Evolutionary conservation across 1,139 yeast species (phyloP).

Genomic region (Kurtzmaniella quercitrusa): DNA sequence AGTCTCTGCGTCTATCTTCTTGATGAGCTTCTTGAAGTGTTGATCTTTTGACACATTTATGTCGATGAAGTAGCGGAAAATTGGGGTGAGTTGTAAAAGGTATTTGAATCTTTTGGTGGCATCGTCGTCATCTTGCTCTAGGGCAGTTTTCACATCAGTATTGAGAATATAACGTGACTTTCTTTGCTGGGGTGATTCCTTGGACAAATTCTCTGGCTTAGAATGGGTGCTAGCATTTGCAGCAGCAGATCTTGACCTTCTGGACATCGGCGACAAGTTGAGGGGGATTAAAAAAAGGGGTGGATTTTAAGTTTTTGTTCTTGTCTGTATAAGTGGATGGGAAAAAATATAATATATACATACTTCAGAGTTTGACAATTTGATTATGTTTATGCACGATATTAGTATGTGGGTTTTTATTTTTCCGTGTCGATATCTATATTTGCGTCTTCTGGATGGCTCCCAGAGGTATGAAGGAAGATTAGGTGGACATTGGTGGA

Average conservation of each 20-base stretch:
- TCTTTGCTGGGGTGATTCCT: slow-evolving; percentile 22
- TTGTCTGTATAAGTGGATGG: not conserved
- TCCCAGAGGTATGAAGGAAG: too few species aligned
- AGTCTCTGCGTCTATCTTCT: slow-evolving; percentile 32
- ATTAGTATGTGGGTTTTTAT: not conserved
- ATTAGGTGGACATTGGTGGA: too few species aligned
- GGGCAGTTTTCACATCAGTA: slow-evolving; percentile 51
- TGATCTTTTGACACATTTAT: slow-evolving; percentile 64
- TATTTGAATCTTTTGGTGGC: slow-evolving; percentile 63
- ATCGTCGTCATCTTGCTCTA: slow-evolving; percentile 46
- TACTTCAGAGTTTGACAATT: not conserved
- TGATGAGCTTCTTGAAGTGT: slow-evolving; percentile 46
- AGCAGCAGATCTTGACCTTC: not conserved
- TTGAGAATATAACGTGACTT: slow-evolving; percentile 44
- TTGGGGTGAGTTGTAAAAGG: slow-evolving; percentile 59
- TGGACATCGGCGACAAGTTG: not conserved
- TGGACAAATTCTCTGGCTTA: not conserved
- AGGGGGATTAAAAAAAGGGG: not conserved
- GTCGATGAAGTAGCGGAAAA: slow-evolving; percentile 66
- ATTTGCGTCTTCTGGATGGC: too few species aligned
- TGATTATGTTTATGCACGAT: not conserved
- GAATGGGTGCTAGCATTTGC: not conserved
- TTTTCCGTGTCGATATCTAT: too few species aligned
- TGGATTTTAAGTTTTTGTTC: not conserved
- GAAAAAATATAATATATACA: not conserved